These are phyloP conservation scores for Zoysia matrella DNA, from an alignment of 202 grass and related monocot genomes.

Conservation along the genomic window DNA sequence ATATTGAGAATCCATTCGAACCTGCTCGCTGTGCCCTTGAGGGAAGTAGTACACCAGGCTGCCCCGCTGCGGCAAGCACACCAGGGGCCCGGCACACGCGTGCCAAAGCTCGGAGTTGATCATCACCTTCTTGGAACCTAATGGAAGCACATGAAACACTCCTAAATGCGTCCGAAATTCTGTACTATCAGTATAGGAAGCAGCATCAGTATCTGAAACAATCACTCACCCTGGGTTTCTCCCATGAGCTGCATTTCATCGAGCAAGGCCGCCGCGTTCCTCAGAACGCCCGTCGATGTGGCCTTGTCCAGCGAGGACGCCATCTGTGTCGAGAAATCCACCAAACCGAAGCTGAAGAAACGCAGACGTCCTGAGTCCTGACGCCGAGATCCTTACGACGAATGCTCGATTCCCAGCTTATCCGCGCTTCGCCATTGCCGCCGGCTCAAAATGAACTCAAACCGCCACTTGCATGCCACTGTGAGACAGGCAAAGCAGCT, in stretches of 20 bases:
- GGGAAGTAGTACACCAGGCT: constrained; percentile 95
- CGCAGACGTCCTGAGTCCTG: neutral
- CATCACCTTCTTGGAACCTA: constrained; percentile 83
- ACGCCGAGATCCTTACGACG: neutral
- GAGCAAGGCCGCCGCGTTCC: constrained; percentile 75
- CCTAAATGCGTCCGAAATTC: neutral
- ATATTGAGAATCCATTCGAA: constrained; percentile 23
- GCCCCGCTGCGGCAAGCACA: constrained; percentile 86
- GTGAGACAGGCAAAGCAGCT: constrained; percentile 11
- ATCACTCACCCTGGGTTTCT: constrained; percentile 64
- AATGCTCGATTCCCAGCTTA: constrained; percentile 15
- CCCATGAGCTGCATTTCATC: constrained; percentile 97
- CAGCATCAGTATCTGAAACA: neutral
- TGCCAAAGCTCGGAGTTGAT: constrained; percentile 99
- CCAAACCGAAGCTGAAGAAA: constrained; percentile 10
- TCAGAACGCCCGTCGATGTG: constrained; percentile 46
- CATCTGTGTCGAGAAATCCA: constrained; percentile 43
- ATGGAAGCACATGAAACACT: neutral
- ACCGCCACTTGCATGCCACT: constrained; percentile 27
- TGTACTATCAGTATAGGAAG: neutral
- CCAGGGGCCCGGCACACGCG: constrained; percentile 89
- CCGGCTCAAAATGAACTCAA: neutral
- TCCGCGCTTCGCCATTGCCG: neutral
- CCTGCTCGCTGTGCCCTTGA: constrained; percentile 99
- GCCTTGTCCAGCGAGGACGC: constrained; percentile 64